Evolutionary conservation across 495 filamentous ascomycete genomes (phyloP), one percentile per base, ranked within the genome.

Genomic region (Hypoxylon fuscum): DNA sequence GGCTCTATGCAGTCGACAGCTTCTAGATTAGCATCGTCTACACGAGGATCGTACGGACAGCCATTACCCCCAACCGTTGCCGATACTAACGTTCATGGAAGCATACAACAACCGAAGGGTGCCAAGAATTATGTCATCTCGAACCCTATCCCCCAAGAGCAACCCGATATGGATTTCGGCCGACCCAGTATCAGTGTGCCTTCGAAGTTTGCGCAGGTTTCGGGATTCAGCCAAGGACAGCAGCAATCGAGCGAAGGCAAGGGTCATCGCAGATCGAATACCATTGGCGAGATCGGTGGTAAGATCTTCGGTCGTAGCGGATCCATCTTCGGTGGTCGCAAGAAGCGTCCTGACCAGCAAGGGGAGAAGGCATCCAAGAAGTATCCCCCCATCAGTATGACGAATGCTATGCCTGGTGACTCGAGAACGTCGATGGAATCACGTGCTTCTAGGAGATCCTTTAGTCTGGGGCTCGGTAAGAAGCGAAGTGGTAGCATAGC

Each of bases 261-360:
- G 74, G 87, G 88, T n/a, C 93, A 97, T 78, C 93, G 92, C 75
- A 83, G 93, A 60, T 96, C 93, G 1, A 96, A 88, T 73, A 97
- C 93, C 3, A 87, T 97, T 65, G 88, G 91, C 31, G 88, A 91
- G 55, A 85, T 93, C 54, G 79, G 86, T 22, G 89, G 89, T 65
- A 91, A 88, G 72, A 75, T 96, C 11, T 90, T 96, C 73, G 86
- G 90, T 54, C 87, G 93, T 32, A 89, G 88, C 53, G 87, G 87
- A 12, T 94, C 90, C 5, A 79, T 96, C 32, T 92, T 96, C 70
- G 87, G 89, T 14, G 83, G 82, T 31, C 75, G 76, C 27, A 79
- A 78, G 66, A 76, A 74, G 64, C 72, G 68, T 18, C 70, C 76
- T 49, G 79, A 80, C 58, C 75, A 63, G 43, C 68, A 76, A 27